These are phyloP conservation scores for Gymnopilus junonius DNA, from an alignment of 768 basidiomycete species.

Conservation along the genomic window DNA sequence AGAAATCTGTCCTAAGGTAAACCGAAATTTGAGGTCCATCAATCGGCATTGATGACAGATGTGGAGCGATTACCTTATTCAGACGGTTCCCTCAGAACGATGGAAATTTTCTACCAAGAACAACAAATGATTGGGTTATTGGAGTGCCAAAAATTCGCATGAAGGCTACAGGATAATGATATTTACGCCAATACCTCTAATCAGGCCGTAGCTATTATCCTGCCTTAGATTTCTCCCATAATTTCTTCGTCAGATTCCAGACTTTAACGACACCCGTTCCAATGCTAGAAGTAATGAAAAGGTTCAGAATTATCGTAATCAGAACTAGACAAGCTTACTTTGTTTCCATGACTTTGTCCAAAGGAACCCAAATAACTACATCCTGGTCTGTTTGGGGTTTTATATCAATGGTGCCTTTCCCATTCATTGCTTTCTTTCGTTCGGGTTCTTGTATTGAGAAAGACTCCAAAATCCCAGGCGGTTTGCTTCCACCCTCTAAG, in stretches of 20 bases:
- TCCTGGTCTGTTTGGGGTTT: slow-evolving; percentile 13
- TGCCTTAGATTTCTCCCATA: slow-evolving; percentile 44
- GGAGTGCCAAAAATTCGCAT: no score
- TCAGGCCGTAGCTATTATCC: background rate
- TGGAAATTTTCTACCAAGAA: no score
- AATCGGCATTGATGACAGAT: no score
- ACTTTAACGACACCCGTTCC: slow-evolving; percentile 78
- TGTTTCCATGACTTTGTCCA: slow-evolving; percentile 56
- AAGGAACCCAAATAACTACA: slow-evolving; percentile 52
- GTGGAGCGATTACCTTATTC: no score
- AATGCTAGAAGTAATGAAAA: slow-evolving; percentile 48
- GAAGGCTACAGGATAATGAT: no score
- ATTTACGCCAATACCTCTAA: no score
- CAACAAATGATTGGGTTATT: no score
- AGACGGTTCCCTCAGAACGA: no score
- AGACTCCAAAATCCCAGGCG: slow-evolving; percentile 37
- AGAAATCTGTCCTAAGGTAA: no score
- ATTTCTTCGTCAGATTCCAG: slow-evolving; percentile 59
- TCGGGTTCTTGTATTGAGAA: slow-evolving; percentile 13
- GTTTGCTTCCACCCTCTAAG: slow-evolving; percentile 55
- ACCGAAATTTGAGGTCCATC: no score
- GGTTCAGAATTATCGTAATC: slow-evolving; percentile 11
- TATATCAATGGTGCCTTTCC: slow-evolving; percentile 10
- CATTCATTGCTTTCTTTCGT: slow-evolving; percentile 19
- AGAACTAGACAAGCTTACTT: slow-evolving; percentile 57